Base-by-base conservation (phyloP, 306 rosid species). In the Ormosia semicastrata region DNA sequence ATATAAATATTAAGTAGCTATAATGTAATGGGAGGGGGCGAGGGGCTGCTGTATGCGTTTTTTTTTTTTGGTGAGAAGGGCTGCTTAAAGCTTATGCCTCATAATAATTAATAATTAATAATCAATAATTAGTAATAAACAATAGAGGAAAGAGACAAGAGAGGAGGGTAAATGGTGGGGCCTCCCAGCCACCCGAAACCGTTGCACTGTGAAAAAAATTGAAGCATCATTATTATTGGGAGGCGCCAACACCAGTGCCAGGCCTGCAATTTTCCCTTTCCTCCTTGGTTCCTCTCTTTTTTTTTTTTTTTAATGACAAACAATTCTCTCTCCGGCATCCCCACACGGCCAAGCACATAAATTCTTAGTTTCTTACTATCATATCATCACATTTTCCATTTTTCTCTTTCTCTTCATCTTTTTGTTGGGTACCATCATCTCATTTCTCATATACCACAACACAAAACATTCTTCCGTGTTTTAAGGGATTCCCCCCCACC, bases 201-300 rank as follows among this genome's bases (percentile, higher is more conserved):
- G 71, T 78, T 66, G 66, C 75, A 30, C n/a, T 37, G 13, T 39
- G 65, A 17, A 66, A 64, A 47, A 47, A 47, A 47, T 43, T 82
- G 82, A 58, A 67, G 59, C 82, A 86, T 82, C 4, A 0, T 47
- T 1, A 46, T 46, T 12, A 33, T 74, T 78, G 64, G 83, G 80
- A 82, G 82, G 84, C 82, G 60, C 73, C 34, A 56, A 56, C 41
- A 12, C 15, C 53, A 47, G 12, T 47, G 58, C 59, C 54, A 62
- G 67, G 70, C 74, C 81, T 82, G 70, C 85, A 66, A 62, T 75
- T 67, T 82, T 60, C 4, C 78, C 72, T 60, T 76, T 46, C 81
- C 36, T 73, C 70, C 85, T 3, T 14, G 50, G 0, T 73, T 73
- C 62, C 69, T 12, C 18, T 14, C 12, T 74, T 56, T 44, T 40